Evolutionary conservation across 1,284 basidiomycete species (phyloP).

Genomic region (Hemileia vastatrix): DNA sequence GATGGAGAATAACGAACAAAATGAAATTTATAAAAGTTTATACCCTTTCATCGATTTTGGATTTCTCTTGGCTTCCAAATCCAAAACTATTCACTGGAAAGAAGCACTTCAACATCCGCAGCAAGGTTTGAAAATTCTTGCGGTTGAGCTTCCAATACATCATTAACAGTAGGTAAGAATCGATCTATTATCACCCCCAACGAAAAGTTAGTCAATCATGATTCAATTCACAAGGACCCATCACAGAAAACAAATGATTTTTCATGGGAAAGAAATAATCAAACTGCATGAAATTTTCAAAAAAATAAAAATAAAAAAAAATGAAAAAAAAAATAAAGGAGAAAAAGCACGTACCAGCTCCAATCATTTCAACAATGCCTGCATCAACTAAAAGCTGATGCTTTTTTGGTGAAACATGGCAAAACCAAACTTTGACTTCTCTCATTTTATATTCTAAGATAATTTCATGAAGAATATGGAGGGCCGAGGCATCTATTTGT

Average conservation of each 20-base stretch:
- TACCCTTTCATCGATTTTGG: no score
- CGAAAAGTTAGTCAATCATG: no score
- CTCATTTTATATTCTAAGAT: constrained; percentile 12
- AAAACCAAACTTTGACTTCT: constrained; percentile 20
- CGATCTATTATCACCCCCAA: background rate
- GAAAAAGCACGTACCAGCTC: constrained; percentile 1
- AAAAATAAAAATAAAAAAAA: background rate
- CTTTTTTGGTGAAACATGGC: constrained; percentile 15
- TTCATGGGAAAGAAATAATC: background rate
- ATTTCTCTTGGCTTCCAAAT: no score
- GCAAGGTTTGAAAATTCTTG: no score
- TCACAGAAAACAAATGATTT: no score
- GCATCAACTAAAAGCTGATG: constrained; percentile 7
- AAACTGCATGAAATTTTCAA: background rate
- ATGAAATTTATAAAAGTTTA: no score
- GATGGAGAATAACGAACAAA: no score
- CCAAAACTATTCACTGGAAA: no score
- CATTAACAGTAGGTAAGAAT: background rate
- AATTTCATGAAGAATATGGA: constrained; percentile 21
- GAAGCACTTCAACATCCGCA: no score
- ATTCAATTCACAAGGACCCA: no score
- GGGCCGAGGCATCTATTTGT: constrained; percentile 17
- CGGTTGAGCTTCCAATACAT: no score
- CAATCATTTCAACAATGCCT: constrained; percentile 12
- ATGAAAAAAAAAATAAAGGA: background rate